Conservation (phyloP, 2,329 filamentous ascomycete genomes). For the Knoxdaviesia proteae region DNA sequence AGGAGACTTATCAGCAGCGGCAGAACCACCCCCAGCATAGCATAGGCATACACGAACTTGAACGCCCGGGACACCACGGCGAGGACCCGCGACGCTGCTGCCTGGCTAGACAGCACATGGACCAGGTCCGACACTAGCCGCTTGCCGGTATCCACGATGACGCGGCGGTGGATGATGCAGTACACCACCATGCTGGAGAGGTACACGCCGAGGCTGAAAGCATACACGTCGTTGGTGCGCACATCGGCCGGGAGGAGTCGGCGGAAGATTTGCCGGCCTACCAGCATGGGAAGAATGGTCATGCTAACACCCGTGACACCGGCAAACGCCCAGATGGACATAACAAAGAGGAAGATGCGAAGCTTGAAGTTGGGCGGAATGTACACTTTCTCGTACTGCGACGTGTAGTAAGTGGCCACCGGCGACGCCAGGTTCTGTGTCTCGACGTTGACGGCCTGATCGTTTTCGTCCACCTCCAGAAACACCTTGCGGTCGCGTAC, state of each 20-base stretch:
- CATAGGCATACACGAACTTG: conserved; percentile 52
- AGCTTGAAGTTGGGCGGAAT: conserved; percentile 67
- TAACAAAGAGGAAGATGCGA: conserved; percentile 67
- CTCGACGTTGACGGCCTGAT: neutral
- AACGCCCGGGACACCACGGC: conserved; percentile 12
- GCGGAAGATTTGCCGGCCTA: conserved; percentile 63
- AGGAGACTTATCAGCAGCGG: conserved; percentile 62
- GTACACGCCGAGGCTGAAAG: conserved; percentile 80
- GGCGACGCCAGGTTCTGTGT: neutral
- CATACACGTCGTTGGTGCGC: conserved; percentile 84
- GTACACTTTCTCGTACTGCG: conserved; percentile 52
- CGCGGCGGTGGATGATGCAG: neutral
- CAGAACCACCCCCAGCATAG: conserved; percentile 54
- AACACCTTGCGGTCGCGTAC: conserved; percentile 71
- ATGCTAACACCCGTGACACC: conserved; percentile 67
- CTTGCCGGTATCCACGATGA: neutral
- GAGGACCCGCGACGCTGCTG: conserved; percentile 7
- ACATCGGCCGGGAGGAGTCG: conserved; percentile 49
- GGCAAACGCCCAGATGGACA: conserved; percentile 84
- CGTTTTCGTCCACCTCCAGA: conserved; percentile 39
- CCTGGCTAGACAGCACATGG: conserved; percentile 5
- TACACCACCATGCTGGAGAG: conserved; percentile 15
- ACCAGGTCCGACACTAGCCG: too few species aligned
- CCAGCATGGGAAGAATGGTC: conserved; percentile 68
- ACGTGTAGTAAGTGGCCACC: conserved; percentile 29